phyloP scores from a whole-genome alignment of 1,139 yeast species.

The Yamadazyma trypodendri region DNA sequence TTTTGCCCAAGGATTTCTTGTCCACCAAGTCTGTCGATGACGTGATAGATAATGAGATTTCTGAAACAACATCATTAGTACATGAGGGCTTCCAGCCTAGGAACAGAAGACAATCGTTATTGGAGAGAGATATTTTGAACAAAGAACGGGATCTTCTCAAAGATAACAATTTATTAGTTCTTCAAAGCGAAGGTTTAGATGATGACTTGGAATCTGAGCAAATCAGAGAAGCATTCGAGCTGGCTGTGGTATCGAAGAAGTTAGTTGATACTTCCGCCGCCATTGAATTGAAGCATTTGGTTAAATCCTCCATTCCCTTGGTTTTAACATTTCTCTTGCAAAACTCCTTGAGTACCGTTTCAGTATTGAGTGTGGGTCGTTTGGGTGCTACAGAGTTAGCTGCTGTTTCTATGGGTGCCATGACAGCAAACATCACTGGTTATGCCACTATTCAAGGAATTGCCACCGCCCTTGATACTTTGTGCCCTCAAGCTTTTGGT shows the following conservation, averaged over 20 bases:
- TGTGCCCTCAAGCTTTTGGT: constrained; percentile 62
- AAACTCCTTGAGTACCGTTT: constrained; percentile 55
- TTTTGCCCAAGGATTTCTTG: constrained; percentile 50
- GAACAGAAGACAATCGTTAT: constrained; percentile 24
- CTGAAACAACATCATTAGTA: constrained; percentile 15
- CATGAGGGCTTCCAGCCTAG: constrained; percentile 11
- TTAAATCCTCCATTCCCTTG: constrained; percentile 49
- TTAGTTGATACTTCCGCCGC: constrained; percentile 25
- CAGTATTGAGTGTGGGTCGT: constrained; percentile 60
- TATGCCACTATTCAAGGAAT: constrained; percentile 59
- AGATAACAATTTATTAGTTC: constrained; percentile 24
- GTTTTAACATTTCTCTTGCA: constrained; percentile 55
- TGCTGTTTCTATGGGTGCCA: constrained; percentile 61
- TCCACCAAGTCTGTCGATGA: constrained; percentile 10
- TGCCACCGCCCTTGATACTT: constrained; percentile 57
- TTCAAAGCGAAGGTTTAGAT: constrained; percentile 8
- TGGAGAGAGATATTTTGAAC: constrained; percentile 27
- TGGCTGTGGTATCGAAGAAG: constrained; percentile 30
- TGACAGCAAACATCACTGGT: constrained; percentile 61
- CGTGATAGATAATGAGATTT: constrained; percentile 15
- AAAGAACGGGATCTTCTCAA: constrained; percentile 39
- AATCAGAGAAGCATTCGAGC: constrained; percentile 35
- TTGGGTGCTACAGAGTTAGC: constrained; percentile 59
- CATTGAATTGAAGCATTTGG: constrained; percentile 40
- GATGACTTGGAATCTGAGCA: constrained; percentile 20